Conservation (phyloP, 352 stramenopile species). For the Globisporangium carolinianum region DNA sequence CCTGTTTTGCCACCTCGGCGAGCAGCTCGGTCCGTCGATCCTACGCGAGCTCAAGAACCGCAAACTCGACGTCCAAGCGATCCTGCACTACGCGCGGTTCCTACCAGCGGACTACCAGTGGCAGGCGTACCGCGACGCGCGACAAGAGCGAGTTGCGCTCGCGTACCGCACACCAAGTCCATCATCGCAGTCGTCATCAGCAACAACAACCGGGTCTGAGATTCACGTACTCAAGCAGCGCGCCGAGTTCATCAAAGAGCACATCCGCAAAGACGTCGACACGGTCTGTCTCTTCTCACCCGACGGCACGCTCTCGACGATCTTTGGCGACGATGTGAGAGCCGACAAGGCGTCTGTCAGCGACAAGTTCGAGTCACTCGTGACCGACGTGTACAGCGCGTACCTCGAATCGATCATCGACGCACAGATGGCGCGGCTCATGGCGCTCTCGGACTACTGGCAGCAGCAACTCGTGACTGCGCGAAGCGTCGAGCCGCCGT, state of each 20-base stretch:
- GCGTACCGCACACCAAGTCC: slow-evolving; percentile 20
- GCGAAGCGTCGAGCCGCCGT: slow-evolving; percentile 12
- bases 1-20: slow-evolving; percentile 59
- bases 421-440: slow-evolving; percentile 48
- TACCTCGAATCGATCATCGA: slow-evolving; percentile 47
- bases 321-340: slow-evolving; percentile 55
- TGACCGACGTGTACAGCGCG: slow-evolving; percentile 48
- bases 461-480: slow-evolving; percentile 34
- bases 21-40: slow-evolving; percentile 33
- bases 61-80: slow-evolving; percentile 41
- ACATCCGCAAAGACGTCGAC: slow-evolving; percentile 66
- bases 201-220: not conserved
- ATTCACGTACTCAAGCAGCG: slow-evolving; percentile 38
- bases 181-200: not conserved
- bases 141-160: slow-evolving; percentile 44
- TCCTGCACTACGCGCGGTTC: slow-evolving; percentile 64
- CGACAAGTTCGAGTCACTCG: slow-evolving; percentile 56
- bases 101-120: slow-evolving; percentile 54
- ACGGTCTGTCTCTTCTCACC: slow-evolving; percentile 60
- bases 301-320: slow-evolving; percentile 58
- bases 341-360: slow-evolving; percentile 40
- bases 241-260: slow-evolving; percentile 67
- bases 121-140: slow-evolving; percentile 52
- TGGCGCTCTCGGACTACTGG: slow-evolving; percentile 51
- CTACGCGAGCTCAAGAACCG: slow-evolving; percentile 45